A percentile compares a stretch with the other conserved stretches of the same genome.
Evolutionary conservation across 2,329 filamentous ascomycete genomes (phyloP).

Genomic region (Thielaviopsis cerberus): DNA sequence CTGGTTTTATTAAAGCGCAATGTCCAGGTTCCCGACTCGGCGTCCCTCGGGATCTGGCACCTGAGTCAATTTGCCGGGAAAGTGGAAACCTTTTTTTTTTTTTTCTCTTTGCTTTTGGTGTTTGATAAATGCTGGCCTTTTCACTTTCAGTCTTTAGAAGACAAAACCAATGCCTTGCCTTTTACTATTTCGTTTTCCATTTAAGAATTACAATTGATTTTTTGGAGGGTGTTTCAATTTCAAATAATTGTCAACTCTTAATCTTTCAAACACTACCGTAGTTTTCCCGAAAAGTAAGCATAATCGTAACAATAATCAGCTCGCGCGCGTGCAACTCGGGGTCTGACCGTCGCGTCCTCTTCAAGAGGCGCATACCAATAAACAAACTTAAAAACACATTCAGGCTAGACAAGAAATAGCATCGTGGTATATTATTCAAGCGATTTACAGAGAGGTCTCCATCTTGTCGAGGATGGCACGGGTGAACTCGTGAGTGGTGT

Average conservation of each 20-base stretch:
- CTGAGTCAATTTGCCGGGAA: not conserved
- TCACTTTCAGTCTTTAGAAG: not conserved
- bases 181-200: no score
- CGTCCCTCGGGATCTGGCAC: not conserved
- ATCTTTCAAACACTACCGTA: no score
- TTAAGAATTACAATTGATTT: no score
- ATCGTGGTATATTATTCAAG: not conserved
- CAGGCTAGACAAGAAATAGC: not conserved
- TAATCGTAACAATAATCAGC: no score
- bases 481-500: constrained; percentile 88
- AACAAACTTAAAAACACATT: not conserved
- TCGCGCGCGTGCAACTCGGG: no score
- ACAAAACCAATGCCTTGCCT: not conserved
- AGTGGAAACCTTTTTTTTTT: not conserved
- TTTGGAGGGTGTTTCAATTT: no score
- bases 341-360: no score
- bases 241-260: no score
- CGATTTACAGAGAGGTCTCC: constrained; percentile 33
- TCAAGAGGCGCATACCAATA: not conserved
- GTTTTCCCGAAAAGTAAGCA: no score
- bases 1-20: no score
- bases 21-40: not conserved
- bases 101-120: not conserved
- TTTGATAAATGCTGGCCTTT: not conserved
- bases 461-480: constrained; percentile 86